phyloP scores from a whole-genome alignment of 768 basidiomycete genomes.

The Xerocomellus dryophilus region DNA sequence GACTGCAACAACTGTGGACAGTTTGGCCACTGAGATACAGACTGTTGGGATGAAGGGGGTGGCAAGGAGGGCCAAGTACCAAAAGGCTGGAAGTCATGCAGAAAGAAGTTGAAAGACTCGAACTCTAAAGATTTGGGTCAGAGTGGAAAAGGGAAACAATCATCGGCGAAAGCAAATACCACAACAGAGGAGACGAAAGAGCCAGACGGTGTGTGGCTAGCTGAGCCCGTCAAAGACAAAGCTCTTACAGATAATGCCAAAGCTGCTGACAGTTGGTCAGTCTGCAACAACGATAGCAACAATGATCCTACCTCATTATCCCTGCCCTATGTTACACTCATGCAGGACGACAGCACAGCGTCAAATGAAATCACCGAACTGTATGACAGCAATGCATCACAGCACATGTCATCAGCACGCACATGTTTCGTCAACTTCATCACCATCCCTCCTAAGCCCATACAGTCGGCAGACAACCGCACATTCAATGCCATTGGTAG shows the following conservation, averaged over 20 bases:
- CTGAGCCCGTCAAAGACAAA: too few relatives aligned
- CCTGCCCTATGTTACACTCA: too few relatives aligned
- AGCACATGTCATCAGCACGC: background rate
- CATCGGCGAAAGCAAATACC: background rate
- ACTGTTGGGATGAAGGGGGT: background rate
- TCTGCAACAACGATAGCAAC: too few relatives aligned
- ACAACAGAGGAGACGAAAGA: too few relatives aligned
- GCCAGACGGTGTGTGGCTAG: too few relatives aligned
- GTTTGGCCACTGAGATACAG: background rate
- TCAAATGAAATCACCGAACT: too few relatives aligned
- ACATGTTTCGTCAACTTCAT: background rate
- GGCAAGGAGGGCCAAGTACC: background rate
- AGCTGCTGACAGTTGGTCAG: too few relatives aligned
- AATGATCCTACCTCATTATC: too few relatives aligned
- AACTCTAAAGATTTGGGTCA: background rate
- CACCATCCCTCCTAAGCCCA: background rate
- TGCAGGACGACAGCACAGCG: too few relatives aligned
- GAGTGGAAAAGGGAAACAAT: background rate
- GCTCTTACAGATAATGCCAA: too few relatives aligned
- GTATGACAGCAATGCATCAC: background rate
- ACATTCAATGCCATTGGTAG: background rate
- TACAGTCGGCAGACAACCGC: background rate
- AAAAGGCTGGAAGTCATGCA: background rate
- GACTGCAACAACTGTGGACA: background rate
- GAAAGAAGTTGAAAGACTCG: background rate